These are phyloP conservation scores for Botryotinia globosa DNA, from an alignment of 2,329 filamentous ascomycete species.

Conservation along the genomic window DNA sequence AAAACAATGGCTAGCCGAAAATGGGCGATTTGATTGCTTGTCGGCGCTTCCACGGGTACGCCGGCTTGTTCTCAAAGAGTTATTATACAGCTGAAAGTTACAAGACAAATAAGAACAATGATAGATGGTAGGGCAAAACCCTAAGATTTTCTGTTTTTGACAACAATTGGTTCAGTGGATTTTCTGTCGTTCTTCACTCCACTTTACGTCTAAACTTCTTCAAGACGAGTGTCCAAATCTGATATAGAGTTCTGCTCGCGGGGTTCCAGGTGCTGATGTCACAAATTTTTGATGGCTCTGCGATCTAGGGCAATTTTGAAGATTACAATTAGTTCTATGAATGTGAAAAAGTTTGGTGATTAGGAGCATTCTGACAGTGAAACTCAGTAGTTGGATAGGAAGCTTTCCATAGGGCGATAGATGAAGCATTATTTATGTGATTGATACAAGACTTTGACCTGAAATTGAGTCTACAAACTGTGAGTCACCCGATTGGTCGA, in stretches of 20 bases:
- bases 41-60: neutral
- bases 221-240: neutral
- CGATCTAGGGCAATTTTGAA: accelerated
- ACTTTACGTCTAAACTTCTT: neutral
- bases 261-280: neutral
- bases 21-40: too few species aligned
- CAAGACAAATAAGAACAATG: neutral
- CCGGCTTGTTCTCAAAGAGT: too few species aligned
- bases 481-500: accelerated
- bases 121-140: neutral
- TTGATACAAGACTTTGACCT: neutral
- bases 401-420: neutral
- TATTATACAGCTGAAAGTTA: neutral
- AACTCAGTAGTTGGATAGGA: neutral
- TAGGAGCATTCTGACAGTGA: neutral
- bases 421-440: neutral
- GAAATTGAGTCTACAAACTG: accelerated
- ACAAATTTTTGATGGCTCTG: neutral
- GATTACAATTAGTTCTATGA: neutral
- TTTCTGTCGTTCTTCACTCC: neutral
- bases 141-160: neutral
- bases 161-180: accelerated
- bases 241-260: neutral
- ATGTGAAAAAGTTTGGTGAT: neutral
- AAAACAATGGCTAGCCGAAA: too few species aligned